Conservation (phyloP, 108 stramenopile genomes). For the Epipyxis sp. region DNA sequence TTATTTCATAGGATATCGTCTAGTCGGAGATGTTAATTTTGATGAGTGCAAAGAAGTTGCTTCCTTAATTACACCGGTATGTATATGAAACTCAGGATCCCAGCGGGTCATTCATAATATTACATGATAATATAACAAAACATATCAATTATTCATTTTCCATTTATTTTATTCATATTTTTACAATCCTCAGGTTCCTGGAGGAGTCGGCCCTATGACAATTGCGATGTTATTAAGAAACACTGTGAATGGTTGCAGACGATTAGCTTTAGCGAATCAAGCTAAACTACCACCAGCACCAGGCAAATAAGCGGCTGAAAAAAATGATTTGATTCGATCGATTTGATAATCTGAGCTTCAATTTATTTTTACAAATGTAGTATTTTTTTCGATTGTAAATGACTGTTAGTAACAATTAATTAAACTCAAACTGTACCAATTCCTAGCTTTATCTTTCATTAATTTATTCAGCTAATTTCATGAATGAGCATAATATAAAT, state of each 20-base stretch:
- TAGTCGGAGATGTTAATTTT: constrained; percentile 94
- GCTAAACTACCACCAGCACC: not conserved
- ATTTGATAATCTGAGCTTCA: too few species aligned
- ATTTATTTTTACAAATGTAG: too few species aligned
- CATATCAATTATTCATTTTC: not conserved
- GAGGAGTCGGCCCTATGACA: constrained; percentile 99
- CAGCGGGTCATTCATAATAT: not conserved
- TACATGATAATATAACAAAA: not conserved
- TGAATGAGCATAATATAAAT: too few species aligned
- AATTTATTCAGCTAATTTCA: too few species aligned
- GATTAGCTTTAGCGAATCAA: constrained; percentile 7
- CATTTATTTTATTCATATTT: not conserved
- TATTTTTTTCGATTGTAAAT: too few species aligned
- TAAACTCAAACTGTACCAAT: too few species aligned
- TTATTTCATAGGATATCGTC: too few species aligned
- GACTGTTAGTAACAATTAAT: too few species aligned
- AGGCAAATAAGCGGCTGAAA: too few species aligned
- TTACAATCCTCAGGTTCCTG: constrained; percentile 83
- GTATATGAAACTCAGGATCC: not conserved
- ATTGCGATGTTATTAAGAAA: constrained; percentile 96
- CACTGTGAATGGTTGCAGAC: constrained; percentile 65
- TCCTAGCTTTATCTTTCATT: too few species aligned
- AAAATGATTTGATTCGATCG: too few species aligned
- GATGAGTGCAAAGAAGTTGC: constrained; percentile 63
- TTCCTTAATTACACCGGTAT: constrained; percentile 83